phyloP scores from a whole-genome alignment of 208 protist genomes.

The Crithidia thermophila region DNA sequence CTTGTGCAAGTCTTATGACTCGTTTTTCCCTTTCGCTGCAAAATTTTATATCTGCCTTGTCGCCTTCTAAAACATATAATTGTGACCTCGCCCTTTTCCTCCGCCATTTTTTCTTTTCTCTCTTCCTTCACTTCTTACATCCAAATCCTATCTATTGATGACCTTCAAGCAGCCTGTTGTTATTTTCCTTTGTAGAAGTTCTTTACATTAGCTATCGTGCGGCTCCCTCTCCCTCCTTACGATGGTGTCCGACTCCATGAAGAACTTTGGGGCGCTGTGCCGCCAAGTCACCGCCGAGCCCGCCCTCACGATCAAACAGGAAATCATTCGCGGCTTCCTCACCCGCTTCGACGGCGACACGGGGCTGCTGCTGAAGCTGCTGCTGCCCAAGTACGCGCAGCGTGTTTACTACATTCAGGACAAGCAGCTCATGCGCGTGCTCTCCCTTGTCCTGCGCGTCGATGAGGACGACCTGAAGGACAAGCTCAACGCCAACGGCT shows the following conservation, averaged over 20 bases:
- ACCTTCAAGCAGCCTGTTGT: no score
- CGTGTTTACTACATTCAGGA: constrained; percentile 80
- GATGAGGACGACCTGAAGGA: constrained; percentile 43
- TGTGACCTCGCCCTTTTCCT: no score
- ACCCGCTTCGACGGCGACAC: constrained; percentile 52
- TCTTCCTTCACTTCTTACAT: no score
- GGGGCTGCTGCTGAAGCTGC: constrained; percentile 60
- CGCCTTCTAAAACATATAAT: no score
- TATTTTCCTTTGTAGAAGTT: background rate
- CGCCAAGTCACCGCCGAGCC: constrained; percentile 47
- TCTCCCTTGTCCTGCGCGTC: constrained; percentile 38
- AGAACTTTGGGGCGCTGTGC: constrained; percentile 63
- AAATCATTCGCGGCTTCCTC: constrained; percentile 63
- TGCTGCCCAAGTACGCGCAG: constrained; percentile 72
- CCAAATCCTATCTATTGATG: no score
- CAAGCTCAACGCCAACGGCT: constrained; percentile 61
- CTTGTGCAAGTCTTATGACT: no score
- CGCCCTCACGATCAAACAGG: constrained; percentile 61
- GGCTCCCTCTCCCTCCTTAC: constrained; percentile 17
- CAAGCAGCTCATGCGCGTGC: constrained; percentile 71
- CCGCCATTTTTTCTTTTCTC: no score
- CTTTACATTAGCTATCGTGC: background rate
- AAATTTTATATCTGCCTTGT: no score
- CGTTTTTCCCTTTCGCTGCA: no score
- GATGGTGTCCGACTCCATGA: constrained; percentile 17